phyloP scores from a whole-genome alignment of 805 yeast genomes.

The Teunomyces funiuensis region DNA sequence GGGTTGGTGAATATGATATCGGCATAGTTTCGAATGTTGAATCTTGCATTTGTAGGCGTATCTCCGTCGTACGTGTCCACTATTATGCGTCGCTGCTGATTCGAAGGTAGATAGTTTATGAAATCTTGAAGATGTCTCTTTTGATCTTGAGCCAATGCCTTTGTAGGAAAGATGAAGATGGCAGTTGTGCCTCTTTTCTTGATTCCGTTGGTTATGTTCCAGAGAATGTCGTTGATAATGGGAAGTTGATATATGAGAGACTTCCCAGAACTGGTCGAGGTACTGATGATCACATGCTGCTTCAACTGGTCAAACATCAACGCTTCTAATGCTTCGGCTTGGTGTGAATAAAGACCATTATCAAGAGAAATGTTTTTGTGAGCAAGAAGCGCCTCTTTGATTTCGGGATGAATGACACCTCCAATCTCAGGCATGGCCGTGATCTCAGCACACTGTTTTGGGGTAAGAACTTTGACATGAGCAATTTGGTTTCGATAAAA shows the following conservation, averaged over 20 bases:
- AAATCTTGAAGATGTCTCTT: slow-evolving; percentile 70
- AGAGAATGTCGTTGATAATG: slow-evolving; percentile 50
- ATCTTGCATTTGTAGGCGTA: slow-evolving; percentile 61
- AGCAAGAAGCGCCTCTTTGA: slow-evolving; percentile 47
- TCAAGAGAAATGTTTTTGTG: slow-evolving; percentile 45
- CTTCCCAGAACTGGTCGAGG: slow-evolving; percentile 95
- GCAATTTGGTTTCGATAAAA: slow-evolving; percentile 67
- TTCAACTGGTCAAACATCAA: slow-evolving; percentile 39
- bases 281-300: slow-evolving; percentile 80
- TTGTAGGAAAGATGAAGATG: slow-evolving; percentile 91
- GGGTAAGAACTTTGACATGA: slow-evolving; percentile 45
- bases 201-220: slow-evolving; percentile 37
- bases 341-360: slow-evolving; percentile 70
- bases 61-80: slow-evolving; percentile 95
- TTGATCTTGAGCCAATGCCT: slow-evolving; percentile 97
- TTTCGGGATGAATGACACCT: slow-evolving; percentile 49
- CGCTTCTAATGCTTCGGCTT: slow-evolving; percentile 70
- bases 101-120: slow-evolving; percentile 46
- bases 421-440: slow-evolving; percentile 37
- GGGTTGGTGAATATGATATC: slow-evolving; percentile 92
- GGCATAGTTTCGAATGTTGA: slow-evolving; percentile 56
- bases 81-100: slow-evolving; percentile 39
- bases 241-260: slow-evolving; percentile 91
- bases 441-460: slow-evolving; percentile 46
- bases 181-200: slow-evolving; percentile 53